phyloP scores from a whole-genome alignment of 164 flowering plant genomes.

The Dillenia turbinata region DNA sequence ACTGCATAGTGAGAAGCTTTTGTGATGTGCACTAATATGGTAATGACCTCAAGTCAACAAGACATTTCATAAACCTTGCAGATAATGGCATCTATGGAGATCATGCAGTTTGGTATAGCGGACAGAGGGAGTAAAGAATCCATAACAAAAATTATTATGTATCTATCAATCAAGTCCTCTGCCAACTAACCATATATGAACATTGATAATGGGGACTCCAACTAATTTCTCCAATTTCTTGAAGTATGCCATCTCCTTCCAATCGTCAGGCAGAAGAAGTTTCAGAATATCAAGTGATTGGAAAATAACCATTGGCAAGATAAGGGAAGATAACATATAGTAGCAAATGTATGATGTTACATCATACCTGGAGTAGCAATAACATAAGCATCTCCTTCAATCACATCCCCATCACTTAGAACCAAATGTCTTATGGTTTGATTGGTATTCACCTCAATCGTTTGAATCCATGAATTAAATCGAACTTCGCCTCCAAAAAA shows the following conservation, averaged over 20 bases:
- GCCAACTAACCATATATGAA: slow-evolving; percentile 86
- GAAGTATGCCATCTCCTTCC: slow-evolving; percentile 86
- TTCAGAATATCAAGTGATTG: slow-evolving; percentile 82
- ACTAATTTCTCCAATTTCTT: slow-evolving; percentile 84
- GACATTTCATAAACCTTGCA: too few species aligned
- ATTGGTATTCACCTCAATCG: slow-evolving; percentile 72
- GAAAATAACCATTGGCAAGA: slow-evolving; percentile 11
- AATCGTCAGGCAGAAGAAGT: slow-evolving; percentile 83
- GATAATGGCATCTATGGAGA: too few species aligned
- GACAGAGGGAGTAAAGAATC: too few species aligned
- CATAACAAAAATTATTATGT: background rate
- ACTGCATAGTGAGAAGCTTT: too few species aligned
- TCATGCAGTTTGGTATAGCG: too few species aligned
- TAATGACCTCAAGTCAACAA: too few species aligned
- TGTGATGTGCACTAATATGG: too few species aligned
- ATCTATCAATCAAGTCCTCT: too few species aligned
- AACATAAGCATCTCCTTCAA: slow-evolving; percentile 90
- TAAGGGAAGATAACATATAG: slow-evolving; percentile 2
- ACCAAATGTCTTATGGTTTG: slow-evolving; percentile 69
- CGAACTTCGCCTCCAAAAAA: slow-evolving; percentile 85
- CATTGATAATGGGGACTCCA: slow-evolving; percentile 96
- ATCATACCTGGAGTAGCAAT: slow-evolving; percentile 81
- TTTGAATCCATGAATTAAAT: slow-evolving; percentile 76
- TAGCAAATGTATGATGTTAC: background rate
- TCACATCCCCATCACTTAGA: slow-evolving; percentile 52